Conservation (phyloP, 2,329 filamentous ascomycete species). For the Claviceps spartinae region DNA sequence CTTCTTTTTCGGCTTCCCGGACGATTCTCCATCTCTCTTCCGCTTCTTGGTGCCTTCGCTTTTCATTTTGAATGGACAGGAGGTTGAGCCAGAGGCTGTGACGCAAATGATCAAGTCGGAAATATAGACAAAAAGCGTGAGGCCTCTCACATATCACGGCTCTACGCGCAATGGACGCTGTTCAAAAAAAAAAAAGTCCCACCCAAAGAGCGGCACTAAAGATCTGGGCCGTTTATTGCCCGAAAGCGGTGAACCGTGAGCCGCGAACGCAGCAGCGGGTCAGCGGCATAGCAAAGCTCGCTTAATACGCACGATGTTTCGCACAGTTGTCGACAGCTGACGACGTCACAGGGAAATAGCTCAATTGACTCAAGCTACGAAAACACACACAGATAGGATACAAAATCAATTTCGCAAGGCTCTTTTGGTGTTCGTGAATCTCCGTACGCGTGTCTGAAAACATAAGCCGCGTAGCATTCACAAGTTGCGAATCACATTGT, state of each 20-base stretch:
- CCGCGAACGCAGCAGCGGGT: not conserved
- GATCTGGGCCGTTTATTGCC: slow-evolving; percentile 13
- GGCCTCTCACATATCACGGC: not conserved
- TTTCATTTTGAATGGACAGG: slow-evolving; percentile 18
- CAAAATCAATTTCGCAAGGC: no score
- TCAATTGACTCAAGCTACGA: no score
- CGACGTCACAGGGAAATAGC: no score
- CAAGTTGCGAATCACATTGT: no score
- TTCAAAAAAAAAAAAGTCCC: slow-evolving; percentile 14
- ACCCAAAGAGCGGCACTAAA: slow-evolving; percentile 13
- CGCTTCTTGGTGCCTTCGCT: slow-evolving; percentile 35
- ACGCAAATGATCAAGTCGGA: not conserved
- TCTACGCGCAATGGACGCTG: slow-evolving; percentile 11
- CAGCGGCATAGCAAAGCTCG: not conserved
- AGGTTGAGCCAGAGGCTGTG: not conserved
- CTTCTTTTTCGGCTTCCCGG: slow-evolving; percentile 35
- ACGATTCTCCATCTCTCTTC: slow-evolving; percentile 33
- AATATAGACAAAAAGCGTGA: not conserved
- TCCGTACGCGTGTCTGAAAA: no score
- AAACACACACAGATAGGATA: no score
- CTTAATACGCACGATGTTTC: not conserved
- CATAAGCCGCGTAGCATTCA: not conserved
- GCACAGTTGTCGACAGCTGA: not conserved
- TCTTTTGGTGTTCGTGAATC: no score
- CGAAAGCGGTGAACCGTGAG: slow-evolving; percentile 14